phyloP scores from a whole-genome alignment of 148 eudicot species.

The Silene uniflora region DNA sequence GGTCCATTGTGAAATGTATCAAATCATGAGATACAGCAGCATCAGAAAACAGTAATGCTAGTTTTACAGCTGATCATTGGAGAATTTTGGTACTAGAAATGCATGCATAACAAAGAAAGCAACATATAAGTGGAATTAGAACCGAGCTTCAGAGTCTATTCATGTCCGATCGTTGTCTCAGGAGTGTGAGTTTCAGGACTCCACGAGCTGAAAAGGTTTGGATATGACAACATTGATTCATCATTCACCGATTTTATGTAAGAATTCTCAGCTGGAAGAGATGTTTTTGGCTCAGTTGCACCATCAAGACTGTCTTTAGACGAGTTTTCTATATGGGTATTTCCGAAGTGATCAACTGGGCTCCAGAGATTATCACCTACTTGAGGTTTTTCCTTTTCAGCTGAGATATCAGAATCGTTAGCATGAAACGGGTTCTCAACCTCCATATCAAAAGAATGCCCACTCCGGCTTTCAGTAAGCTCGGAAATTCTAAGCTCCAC shows the following conservation, averaged over 20 bases:
- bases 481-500: slow-evolving; percentile 74
- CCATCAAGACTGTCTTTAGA: slow-evolving; percentile 27
- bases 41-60: no score
- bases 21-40: no score
- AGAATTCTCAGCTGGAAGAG: slow-evolving; percentile 15
- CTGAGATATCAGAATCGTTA: slow-evolving; percentile 22
- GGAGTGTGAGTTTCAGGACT: neutral
- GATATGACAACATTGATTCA: slow-evolving; percentile 62
- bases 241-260: slow-evolving; percentile 65
- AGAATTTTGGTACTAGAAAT: neutral
- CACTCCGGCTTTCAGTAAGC: slow-evolving; percentile 38
- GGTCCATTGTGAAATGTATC: no score
- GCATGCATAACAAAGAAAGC: slow-evolving; percentile 13
- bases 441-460: slow-evolving; percentile 1
- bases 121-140: neutral
- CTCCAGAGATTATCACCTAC: slow-evolving; percentile 29
- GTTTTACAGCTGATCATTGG: slow-evolving; percentile 2
- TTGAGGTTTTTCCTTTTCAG: slow-evolving; percentile 27
- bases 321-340: slow-evolving; percentile 15
- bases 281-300: slow-evolving; percentile 23
- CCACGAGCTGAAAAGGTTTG: slow-evolving; percentile 59
- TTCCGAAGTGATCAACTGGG: slow-evolving; percentile 24
- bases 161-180: slow-evolving; percentile 2
- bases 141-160: neutral
- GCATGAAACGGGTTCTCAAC: slow-evolving; percentile 57